Conservation (phyloP, 192 early-diverging fungal genomes). For the Entomortierella beljakovae region DNA sequence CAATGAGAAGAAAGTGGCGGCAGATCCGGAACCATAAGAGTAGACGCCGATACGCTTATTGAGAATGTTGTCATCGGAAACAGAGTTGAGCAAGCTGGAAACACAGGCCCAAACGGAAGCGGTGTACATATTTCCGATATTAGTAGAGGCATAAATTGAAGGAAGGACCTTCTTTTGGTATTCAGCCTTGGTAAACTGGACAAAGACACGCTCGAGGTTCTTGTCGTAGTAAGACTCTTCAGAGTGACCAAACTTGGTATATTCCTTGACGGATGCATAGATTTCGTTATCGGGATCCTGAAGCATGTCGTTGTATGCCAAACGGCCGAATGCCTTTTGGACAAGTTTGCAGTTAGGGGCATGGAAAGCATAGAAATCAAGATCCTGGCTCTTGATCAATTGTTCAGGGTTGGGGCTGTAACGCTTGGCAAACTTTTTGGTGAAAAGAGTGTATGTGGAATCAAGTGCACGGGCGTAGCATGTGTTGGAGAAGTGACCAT, state of each 20-base stretch:
- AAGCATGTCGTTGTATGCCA: constrained; percentile 93
- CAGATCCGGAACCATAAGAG: constrained; percentile 97
- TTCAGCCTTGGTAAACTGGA: constrained; percentile 78
- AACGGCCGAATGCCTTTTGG: constrained; percentile 92
- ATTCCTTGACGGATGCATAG: constrained; percentile 51
- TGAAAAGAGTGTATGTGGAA: constrained; percentile 85
- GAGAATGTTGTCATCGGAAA: constrained; percentile 73
- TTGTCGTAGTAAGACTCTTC: constrained; percentile 87
- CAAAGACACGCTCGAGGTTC: constrained; percentile 93
- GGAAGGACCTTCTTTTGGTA: constrained; percentile 85
- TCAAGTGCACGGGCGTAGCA: constrained; percentile 95
- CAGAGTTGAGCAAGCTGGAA: constrained; percentile 80
- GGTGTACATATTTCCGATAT: constrained; percentile 96
- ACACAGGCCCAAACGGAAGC: constrained; percentile 74
- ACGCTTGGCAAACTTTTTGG: constrained; percentile 66
- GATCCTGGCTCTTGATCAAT: constrained; percentile 56
- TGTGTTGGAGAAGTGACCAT: constrained; percentile 92
- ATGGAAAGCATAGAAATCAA: constrained; percentile 94
- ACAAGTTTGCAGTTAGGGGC: constrained; percentile 99
- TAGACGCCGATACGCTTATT: constrained; percentile 91
- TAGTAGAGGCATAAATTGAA: constrained; percentile 81
- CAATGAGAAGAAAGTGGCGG: constrained; percentile 95
- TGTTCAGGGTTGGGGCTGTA: constrained; percentile 47
- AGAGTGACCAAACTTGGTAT: constrained; percentile 56
- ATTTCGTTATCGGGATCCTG: constrained; percentile 75